Evolutionary conservation across 139 green algal genomes (phyloP).

Genomic region (Astrephomene gubernaculifera): DNA sequence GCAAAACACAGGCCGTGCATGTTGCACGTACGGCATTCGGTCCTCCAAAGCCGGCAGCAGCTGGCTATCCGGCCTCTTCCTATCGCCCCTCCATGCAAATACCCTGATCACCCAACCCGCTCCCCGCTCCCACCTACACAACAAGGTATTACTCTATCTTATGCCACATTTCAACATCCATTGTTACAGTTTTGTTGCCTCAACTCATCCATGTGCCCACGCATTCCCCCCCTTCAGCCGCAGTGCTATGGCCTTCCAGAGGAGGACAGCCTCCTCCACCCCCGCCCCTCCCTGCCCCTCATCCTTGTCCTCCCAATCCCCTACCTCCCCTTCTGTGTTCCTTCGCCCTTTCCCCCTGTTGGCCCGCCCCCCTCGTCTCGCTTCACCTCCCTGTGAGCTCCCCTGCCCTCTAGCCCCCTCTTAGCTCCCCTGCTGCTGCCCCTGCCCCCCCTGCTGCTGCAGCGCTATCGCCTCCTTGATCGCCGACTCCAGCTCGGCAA

Average conservation of each 20-base stretch:
- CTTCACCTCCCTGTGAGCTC: neutral
- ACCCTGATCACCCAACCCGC: too few relatives aligned
- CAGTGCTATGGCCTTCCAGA: too few relatives aligned
- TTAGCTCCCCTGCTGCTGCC: neutral
- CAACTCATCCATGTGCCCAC: too few relatives aligned
- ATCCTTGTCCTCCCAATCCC: neutral
- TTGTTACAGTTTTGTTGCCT: neutral
- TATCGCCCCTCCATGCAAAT: neutral
- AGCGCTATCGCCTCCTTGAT: constrained; percentile 39
- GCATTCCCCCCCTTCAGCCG: too few relatives aligned
- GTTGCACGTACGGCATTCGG: neutral
- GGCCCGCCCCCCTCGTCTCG: neutral
- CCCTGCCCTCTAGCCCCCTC: neutral
- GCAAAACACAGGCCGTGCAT: too few relatives aligned
- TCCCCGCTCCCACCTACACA: neutral
- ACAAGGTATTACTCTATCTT: neutral
- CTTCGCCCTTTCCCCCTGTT: neutral
- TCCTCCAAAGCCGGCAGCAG: neutral
- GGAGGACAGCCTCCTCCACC: neutral
- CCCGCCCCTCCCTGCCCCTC: neutral
- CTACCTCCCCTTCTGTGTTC: neutral
- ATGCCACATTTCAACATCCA: neutral
- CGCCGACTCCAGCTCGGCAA: constrained; percentile 35
- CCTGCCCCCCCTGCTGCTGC: constrained; percentile 18
- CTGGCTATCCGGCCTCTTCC: neutral